Evolutionary conservation across 768 basidiomycete species (phyloP).

Genomic region (Leccinum truebloodii): DNA sequence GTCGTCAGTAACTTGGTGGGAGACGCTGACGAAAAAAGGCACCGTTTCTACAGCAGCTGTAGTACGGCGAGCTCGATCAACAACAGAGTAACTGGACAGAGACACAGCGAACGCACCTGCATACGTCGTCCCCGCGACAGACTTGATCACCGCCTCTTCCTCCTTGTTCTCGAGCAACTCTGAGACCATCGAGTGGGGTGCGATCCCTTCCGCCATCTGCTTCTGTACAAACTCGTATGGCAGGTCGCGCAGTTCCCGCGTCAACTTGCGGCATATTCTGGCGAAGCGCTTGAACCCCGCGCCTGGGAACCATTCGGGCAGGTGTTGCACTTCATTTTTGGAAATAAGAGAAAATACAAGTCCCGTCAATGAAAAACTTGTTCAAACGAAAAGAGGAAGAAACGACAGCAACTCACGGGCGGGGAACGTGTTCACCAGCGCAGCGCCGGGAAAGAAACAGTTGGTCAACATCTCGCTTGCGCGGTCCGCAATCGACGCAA

Average conservation of each 20-base stretch:
- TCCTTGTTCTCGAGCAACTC: conserved; percentile 26
- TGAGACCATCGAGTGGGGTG: conserved; percentile 22
- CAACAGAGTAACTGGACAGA: no score
- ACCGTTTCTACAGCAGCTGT: conserved; percentile 27
- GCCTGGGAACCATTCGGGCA: conserved; percentile 35
- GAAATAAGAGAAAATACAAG: neutral
- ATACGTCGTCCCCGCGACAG: conserved; percentile 34
- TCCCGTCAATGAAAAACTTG: no score
- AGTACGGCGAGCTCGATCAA: neutral
- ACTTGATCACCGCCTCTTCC: conserved; percentile 31
- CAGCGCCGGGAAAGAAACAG: conserved; percentile 32
- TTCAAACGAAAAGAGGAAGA: no score
- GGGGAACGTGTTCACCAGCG: conserved; percentile 34
- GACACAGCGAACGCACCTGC: conserved; percentile 21
- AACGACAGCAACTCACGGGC: conserved; percentile 17
- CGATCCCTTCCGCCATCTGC: conserved; percentile 20
- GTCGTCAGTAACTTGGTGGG: neutral
- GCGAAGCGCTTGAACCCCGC: conserved; percentile 29
- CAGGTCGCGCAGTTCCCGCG: conserved; percentile 19
- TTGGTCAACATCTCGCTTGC: conserved; percentile 33
- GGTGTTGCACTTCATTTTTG: conserved; percentile 18
- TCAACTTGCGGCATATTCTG: conserved; percentile 17
- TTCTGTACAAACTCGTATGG: conserved; percentile 20
- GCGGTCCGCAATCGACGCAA: conserved; percentile 32
- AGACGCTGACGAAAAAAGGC: neutral